Percentiles rank a stretch among this genome's conserved stretches.
Conservation (phyloP, 179 eudicot species). For the Silene vulgaris region DNA sequence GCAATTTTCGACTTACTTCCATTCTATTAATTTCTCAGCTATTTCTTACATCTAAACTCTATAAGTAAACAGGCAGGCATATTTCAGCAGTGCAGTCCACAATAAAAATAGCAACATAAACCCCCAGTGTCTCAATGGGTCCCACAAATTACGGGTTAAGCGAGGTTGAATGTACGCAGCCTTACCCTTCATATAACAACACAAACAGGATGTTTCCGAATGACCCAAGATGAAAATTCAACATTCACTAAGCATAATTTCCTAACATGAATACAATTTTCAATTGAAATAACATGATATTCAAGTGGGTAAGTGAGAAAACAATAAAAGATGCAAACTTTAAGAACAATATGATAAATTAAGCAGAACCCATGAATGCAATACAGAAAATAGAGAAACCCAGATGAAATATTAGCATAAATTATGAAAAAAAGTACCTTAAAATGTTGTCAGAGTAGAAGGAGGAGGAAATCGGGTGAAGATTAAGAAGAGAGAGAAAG, state of each 20-base stretch:
- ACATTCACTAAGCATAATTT: background rate
- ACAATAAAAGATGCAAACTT: slow-evolving; percentile 14
- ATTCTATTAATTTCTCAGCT: no score
- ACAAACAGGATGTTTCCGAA: no score
- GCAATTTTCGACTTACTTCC: no score
- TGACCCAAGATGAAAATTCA: background rate
- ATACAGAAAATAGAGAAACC: background rate
- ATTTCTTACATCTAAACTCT: no score
- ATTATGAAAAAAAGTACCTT: slow-evolving; percentile 18
- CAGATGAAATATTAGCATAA: slow-evolving; percentile 3
- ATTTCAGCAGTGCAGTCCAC: background rate
- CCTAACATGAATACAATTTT: background rate
- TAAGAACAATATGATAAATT: background rate
- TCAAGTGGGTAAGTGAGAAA: background rate
- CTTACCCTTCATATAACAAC: no score
- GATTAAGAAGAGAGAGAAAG: slow-evolving; percentile 12
- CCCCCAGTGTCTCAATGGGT: no score
- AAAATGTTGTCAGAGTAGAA: slow-evolving; percentile 7
- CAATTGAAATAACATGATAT: background rate
- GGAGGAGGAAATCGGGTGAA: slow-evolving; percentile 15
- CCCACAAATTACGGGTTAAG: no score
- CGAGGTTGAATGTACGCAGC: no score
- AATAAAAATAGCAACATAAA: background rate
- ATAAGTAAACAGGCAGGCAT: no score
- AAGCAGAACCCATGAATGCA: background rate